phyloP scores from a whole-genome alignment of 2,329 filamentous ascomycete species.

The Monosporascus sp. region DNA sequence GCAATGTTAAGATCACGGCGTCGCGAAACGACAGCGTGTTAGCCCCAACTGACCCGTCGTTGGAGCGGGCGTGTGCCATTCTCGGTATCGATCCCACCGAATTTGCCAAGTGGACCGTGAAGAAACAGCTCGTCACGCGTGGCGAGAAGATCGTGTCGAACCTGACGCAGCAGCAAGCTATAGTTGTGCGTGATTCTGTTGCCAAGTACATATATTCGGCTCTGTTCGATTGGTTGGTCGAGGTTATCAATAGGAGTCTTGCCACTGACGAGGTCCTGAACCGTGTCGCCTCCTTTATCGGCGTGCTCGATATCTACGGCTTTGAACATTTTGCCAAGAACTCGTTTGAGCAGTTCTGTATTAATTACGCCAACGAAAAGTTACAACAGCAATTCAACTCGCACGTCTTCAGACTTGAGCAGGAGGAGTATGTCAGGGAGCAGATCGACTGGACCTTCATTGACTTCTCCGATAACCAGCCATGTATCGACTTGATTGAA shows the following conservation, averaged over 20 bases:
- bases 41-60: slow-evolving; percentile 70
- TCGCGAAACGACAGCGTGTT: slow-evolving; percentile 84
- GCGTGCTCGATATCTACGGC: slow-evolving; percentile 97
- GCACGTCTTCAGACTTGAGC: slow-evolving; percentile 97
- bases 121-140: slow-evolving; percentile 94
- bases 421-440: slow-evolving; percentile 94
- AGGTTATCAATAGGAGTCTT: slow-evolving; percentile 86
- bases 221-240: slow-evolving; percentile 98
- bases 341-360: slow-evolving; percentile 99
- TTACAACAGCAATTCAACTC: slow-evolving; percentile 99
- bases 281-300: slow-evolving; percentile 85
- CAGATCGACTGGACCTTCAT: slow-evolving; percentile 99
- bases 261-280: slow-evolving; percentile 82
- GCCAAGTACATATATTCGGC: slow-evolving; percentile 99
- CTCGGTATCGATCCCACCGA: slow-evolving; percentile 80
- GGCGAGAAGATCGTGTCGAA: slow-evolving; percentile 98
- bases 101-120: slow-evolving; percentile 97
- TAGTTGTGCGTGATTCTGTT: slow-evolving; percentile 92
- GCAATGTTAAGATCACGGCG: slow-evolving; percentile 93
- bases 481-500: slow-evolving; percentile 97
- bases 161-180: slow-evolving; percentile 84
- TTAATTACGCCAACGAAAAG: slow-evolving; percentile 99
- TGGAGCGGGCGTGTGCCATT: slow-evolving; percentile 75
- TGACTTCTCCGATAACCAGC: slow-evolving; percentile 98
- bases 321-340: slow-evolving; percentile 99